These are phyloP conservation scores for Aureobasidium vineae DNA, from an alignment of 2,329 filamentous ascomycete species.

Conservation along the genomic window DNA sequence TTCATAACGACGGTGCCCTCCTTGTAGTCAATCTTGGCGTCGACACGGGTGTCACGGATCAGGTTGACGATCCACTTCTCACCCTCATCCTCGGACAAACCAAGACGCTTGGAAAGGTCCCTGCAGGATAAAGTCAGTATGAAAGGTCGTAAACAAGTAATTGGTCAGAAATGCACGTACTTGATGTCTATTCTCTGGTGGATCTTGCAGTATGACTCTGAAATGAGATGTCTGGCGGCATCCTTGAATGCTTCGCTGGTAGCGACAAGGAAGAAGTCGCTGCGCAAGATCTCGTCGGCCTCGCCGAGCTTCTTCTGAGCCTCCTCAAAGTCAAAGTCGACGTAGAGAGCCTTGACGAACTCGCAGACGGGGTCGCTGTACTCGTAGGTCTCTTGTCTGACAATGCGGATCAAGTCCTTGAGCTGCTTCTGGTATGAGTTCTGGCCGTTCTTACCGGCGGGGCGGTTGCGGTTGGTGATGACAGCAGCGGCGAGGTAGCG, in stretches of 20 bases:
- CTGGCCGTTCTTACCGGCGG: conserved; percentile 86
- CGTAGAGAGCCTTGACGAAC: conserved; percentile 93
- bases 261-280: conserved; percentile 91
- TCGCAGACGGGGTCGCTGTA: conserved; percentile 95
- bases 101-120: conserved; percentile 87
- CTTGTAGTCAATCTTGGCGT: conserved; percentile 99
- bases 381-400: conserved; percentile 96
- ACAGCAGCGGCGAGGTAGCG: conserved; percentile 92
- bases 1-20: conserved; percentile 99
- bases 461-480: conserved; percentile 71
- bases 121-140: conserved; percentile 40
- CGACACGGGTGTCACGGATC: conserved; percentile 93
- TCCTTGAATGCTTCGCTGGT: conserved; percentile 89
- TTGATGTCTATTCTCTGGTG: conserved; percentile 98
- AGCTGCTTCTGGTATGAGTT: conserved; percentile 98
- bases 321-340: conserved; percentile 97
- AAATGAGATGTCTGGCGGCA: conserved; percentile 91
- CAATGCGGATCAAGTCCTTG: conserved; percentile 93
- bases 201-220: conserved; percentile 99
- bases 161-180: conserved; percentile 44
- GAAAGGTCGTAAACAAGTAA: too few species aligned
- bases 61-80: conserved; percentile 99
- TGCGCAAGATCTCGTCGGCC: conserved; percentile 86
- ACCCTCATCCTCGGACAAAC: conserved; percentile 87
- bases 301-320: conserved; percentile 82